These are phyloP conservation scores for Xanthoceras sorbifolium DNA, from an alignment of 345 rosid genomes.

Conservation along the genomic window DNA sequence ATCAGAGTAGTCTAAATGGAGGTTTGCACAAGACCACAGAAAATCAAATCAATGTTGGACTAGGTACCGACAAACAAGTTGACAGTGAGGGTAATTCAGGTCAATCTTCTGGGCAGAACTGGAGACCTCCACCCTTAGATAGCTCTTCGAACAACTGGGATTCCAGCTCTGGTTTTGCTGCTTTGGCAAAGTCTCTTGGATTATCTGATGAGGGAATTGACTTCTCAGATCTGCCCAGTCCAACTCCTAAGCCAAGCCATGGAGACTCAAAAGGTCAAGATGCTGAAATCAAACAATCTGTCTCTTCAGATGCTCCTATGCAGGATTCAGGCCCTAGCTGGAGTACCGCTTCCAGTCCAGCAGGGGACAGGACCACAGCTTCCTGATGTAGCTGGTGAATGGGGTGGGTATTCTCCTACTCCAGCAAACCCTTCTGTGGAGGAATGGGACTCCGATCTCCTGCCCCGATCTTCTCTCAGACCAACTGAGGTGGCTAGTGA, in stretches of 20 bases:
- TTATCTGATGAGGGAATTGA: conserved; percentile 33
- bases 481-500: conserved; percentile 44
- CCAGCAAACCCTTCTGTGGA: conserved; percentile 41
- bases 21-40: conserved; percentile 25
- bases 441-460: conserved; percentile 51
- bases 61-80: conserved; percentile 32
- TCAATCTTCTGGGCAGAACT: conserved; percentile 45
- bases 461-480: conserved; percentile 52
- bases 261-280: conserved; percentile 49
- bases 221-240: conserved; percentile 52
- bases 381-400: conserved; percentile 59
- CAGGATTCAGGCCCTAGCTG: conserved; percentile 73
- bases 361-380: conserved; percentile 53
- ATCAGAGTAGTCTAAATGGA: conserved; percentile 22
- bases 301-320: conserved; percentile 46
- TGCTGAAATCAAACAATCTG: conserved; percentile 47
- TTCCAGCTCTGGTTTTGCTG: conserved; percentile 36
- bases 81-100: conserved; percentile 44
- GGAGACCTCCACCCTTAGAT: conserved; percentile 34
- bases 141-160: conserved; percentile 37
- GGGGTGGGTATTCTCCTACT: conserved; percentile 49
- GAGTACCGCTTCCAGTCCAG: conserved; percentile 71
- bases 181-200: conserved; percentile 44
- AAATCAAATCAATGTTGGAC: conserved; percentile 21
- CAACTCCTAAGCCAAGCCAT: conserved; percentile 47